Evolutionary conservation across 768 basidiomycete species (phyloP).

Genomic region (Obba rivulosa): DNA sequence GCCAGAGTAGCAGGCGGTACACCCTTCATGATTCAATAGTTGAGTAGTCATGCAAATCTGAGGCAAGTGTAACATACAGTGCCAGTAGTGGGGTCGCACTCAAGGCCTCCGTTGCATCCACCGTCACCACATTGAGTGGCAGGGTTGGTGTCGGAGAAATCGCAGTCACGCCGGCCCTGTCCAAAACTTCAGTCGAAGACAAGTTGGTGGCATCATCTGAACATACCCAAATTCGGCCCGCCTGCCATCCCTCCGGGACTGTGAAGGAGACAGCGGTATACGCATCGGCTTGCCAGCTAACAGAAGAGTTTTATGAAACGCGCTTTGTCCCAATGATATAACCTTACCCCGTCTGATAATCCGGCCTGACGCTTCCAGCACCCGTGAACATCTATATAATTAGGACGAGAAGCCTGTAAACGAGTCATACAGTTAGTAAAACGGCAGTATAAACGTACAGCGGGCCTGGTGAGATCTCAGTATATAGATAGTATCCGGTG

Average conservation of each 20-base stretch:
- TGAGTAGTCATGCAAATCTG: background rate
- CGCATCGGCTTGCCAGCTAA: conserved; percentile 25
- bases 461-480: conserved; percentile 20
- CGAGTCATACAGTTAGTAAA: no score
- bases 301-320: background rate
- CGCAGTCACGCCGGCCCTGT: conserved; percentile 34
- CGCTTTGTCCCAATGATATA: background rate
- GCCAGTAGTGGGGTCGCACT: conserved; percentile 30
- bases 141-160: conserved; percentile 29
- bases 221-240: conserved; percentile 34
- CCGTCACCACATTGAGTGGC: conserved; percentile 32
- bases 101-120: conserved; percentile 36
- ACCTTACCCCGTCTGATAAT: conserved; percentile 5
- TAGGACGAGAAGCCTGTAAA: background rate
- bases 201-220: background rate
- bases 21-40: conserved; percentile 15
- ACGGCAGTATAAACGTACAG: conserved; percentile 14
- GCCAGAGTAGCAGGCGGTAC: conserved; percentile 31
- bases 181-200: background rate
- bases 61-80: conserved; percentile 21
- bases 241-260: conserved; percentile 35
- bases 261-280: conserved; percentile 24
- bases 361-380: conserved; percentile 24
- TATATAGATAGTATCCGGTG: background rate
- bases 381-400: conserved; percentile 7